A percentile compares a stretch with the other conserved stretches of the same genome.
Conservation (phyloP, 2,329 filamentous ascomycete genomes). For the Aspergillus costaricaensis region DNA sequence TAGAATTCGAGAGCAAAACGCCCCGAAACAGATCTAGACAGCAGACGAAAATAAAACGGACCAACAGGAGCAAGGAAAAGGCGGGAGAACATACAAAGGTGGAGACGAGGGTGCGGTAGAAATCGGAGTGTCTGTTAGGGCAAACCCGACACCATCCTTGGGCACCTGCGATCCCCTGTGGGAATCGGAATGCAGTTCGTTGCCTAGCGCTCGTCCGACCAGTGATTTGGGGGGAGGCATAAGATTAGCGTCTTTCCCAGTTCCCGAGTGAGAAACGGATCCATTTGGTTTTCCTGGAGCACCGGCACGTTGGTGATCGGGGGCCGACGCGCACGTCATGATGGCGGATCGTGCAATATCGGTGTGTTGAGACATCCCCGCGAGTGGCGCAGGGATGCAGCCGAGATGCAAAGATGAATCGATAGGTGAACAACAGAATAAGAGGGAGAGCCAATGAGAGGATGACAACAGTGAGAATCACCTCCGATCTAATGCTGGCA, state of each 20-base stretch:
- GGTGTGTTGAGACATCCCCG: conserved; percentile 50
- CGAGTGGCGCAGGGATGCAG: conserved; percentile 24
- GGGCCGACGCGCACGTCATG: conserved; percentile 43
- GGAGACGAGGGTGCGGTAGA: conserved; percentile 65
- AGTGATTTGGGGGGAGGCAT: conserved; percentile 43
- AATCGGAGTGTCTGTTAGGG: conserved; percentile 64
- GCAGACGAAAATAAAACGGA: conserved; percentile 18
- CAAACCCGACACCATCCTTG: conserved; percentile 53
- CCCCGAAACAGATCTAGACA: conserved; percentile 6
- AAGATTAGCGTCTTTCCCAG: conserved; percentile 35
- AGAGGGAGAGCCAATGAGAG: conserved; percentile 6
- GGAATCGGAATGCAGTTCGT: conserved; percentile 42
- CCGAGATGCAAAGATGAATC: conserved; percentile 15
- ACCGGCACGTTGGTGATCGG: conserved; percentile 24
- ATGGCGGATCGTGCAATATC: conserved; percentile 53
- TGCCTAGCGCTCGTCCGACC: conserved; percentile 46
- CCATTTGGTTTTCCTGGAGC: conserved; percentile 24
- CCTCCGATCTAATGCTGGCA: neutral
- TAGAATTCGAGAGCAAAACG: conserved; percentile 4
- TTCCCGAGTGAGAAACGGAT: conserved; percentile 23
- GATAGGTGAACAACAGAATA: conserved; percentile 7
- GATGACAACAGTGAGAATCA: neutral
- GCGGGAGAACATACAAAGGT: conserved; percentile 55
- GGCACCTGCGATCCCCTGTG: conserved; percentile 37
- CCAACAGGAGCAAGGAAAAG: conserved; percentile 20